Base-by-base conservation (phyloP, 257 asterid species). In the Fraxinus cuspidata region DNA sequence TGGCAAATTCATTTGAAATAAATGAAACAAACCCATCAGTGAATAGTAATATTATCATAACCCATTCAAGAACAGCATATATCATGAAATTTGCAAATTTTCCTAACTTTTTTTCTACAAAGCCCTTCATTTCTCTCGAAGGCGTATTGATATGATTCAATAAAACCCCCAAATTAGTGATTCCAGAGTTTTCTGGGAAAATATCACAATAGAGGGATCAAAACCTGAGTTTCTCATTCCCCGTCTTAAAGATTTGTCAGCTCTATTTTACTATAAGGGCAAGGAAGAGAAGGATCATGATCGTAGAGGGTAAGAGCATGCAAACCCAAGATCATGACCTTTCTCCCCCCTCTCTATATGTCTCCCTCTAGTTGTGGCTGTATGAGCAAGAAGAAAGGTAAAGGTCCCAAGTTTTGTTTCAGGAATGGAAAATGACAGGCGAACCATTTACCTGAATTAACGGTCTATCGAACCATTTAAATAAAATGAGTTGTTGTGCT, bases 61-160 rank as follows among this genome's bases (percentile, higher is more conserved):
- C 51, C 91, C 96, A 90, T 84, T 96, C 99, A 7, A 96, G 84
- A 32, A 89, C 13, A 28, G 85, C 92, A 66, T 88, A 92, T 69
- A 92, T 35, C 81, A 91, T 23, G 86, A 94, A 90, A 76, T 89
- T 79, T 4, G 92, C 88, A 15, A 90, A 76, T 28, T 78, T 79
- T 10, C 98, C 97, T 60, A 90, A 53, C 64, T 87, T 88, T 70
- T 88, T 82, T 79, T 91, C 97, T 5, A 92, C 84, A 13, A 82
- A 87, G 23, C 66, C 4, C 69, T 80, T 76, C 73, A 90, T 80
- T 7, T 85, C 77, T 77, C 76, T 81, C 71, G 72, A 35, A 9
- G 81, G 81, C 89, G 80, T 83, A 18, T 66, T 42, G 65, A 72
- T 10, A 16, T 34, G 10, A 71, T 40, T 47, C n/a, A 21, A 21